Percentiles rank a stretch among this genome's conserved stretches.
These are phyloP conservation scores for Eleusine indica DNA, from an alignment of 176 grass and related monocot genomes.

Conservation along the genomic window DNA sequence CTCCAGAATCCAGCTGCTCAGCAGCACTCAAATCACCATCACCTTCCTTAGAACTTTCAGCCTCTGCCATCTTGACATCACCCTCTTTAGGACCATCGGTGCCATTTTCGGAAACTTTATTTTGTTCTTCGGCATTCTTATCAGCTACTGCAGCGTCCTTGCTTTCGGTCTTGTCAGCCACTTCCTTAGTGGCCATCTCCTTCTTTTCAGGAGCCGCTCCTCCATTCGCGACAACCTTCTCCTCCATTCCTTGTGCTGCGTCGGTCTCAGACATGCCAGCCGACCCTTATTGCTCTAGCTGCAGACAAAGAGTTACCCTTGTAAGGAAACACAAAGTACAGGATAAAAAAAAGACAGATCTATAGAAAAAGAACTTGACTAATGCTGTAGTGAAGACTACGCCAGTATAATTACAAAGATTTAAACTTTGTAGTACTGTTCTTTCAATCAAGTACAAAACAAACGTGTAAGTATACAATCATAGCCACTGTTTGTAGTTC, in stretches of 20 bases:
- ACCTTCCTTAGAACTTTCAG: constrained; percentile 35
- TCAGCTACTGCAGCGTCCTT: constrained; percentile 12
- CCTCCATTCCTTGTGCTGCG: constrained; percentile 43
- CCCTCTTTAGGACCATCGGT: constrained; percentile 8
- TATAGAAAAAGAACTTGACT: background rate
- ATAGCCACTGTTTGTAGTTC: background rate
- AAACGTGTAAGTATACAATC: background rate
- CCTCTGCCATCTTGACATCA: constrained; percentile 47
- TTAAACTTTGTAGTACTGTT: background rate
- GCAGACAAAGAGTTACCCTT: constrained; percentile 16
- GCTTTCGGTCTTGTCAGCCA: constrained; percentile 14
- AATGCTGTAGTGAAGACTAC: background rate
- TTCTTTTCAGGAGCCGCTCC: constrained; percentile 33
- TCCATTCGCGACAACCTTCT: constrained; percentile 47
- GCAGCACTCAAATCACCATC: constrained; percentile 13
- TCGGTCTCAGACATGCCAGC: constrained; percentile 38
- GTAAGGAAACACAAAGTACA: constrained; percentile 8
- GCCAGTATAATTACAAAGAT: background rate
- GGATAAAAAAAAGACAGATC: background rate
- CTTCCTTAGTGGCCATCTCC: constrained; percentile 35
- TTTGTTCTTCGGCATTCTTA: constrained; percentile 33
- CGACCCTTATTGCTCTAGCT: constrained; percentile 44
- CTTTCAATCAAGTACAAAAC: background rate
- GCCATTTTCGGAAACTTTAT: constrained; percentile 46
- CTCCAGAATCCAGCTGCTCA: constrained; percentile 33